Evolutionary conservation across 2,329 filamentous ascomycete genomes (phyloP).

Genomic region (Talaromyces sp.): DNA sequence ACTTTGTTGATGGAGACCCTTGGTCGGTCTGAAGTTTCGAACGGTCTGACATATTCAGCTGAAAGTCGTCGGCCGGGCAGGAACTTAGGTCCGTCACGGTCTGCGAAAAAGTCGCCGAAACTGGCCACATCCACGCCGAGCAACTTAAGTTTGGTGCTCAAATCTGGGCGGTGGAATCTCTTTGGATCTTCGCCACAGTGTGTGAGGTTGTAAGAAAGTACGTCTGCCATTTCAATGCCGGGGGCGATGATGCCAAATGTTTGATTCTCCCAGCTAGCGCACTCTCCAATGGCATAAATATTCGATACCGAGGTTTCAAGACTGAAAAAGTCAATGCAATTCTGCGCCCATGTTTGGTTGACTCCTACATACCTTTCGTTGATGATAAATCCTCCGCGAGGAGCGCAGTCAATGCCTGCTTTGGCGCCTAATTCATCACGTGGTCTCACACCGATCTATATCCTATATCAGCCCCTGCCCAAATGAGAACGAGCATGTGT

Average conservation of each 20-base stretch:
- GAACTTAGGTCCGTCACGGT: constrained; percentile 73
- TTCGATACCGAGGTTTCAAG: constrained; percentile 67
- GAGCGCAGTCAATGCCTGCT: constrained; percentile 68
- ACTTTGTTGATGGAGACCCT: constrained; percentile 43
- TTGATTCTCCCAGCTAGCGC: constrained; percentile 82
- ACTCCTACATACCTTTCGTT: constrained; percentile 33
- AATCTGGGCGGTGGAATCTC: constrained; percentile 73
- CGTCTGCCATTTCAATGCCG: constrained; percentile 88
- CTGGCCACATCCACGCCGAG: constrained; percentile 87
- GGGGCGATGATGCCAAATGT: constrained; percentile 87
- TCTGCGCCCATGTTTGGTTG: background rate
- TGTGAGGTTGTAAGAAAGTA: constrained; percentile 86
- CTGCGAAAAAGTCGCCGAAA: constrained; percentile 91
- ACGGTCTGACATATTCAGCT: constrained; percentile 31
- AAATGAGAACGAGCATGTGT: background rate
- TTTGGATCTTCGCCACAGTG: constrained; percentile 67
- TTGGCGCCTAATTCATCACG: constrained; percentile 70
- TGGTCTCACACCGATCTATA: constrained; percentile 70
- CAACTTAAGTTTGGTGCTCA: constrained; percentile 88
- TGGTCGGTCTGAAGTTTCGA: constrained; percentile 37
- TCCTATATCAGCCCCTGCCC: background rate
- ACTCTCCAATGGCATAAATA: constrained; percentile 87
- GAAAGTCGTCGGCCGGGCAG: constrained; percentile 57
- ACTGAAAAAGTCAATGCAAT: constrained; percentile 20
- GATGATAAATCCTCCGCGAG: constrained; percentile 67